Conservation (phyloP, 2,329 filamentous ascomycete species). For the Balansia obtecta region DNA sequence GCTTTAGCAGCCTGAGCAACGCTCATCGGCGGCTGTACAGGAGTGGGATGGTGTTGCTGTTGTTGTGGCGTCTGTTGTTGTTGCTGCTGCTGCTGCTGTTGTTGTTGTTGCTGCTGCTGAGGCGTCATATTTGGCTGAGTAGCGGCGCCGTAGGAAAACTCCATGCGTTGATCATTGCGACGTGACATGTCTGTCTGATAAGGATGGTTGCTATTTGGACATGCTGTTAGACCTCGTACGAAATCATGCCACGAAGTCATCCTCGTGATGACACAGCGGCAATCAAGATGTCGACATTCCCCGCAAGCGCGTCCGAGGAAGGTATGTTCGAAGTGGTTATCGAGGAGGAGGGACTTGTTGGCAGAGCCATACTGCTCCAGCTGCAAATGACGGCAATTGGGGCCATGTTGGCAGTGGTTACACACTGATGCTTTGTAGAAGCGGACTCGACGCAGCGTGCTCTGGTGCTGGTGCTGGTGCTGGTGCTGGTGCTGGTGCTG, state of each 20-base stretch:
- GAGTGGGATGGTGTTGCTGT: constrained; percentile 25
- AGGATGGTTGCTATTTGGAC: constrained; percentile 27
- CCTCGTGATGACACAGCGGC: neutral
- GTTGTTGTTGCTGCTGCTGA: constrained; percentile 19
- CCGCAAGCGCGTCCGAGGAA: neutral
- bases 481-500: too few species aligned
- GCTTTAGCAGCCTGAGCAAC: constrained; percentile 26
- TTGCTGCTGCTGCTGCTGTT: constrained; percentile 19
- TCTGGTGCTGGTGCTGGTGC: too few species aligned
- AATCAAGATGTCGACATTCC: too few species aligned
- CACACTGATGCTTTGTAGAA: neutral
- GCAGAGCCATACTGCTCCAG: neutral
- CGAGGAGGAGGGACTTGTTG: neutral
- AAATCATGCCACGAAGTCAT: neutral
- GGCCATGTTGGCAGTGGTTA: neutral
- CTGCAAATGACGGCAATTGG: neutral
- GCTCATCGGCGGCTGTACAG: constrained; percentile 31
- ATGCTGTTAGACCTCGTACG: constrained; percentile 15
- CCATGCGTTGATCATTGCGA: constrained; percentile 28
- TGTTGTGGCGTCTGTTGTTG: constrained; percentile 16
- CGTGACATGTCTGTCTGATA: constrained; percentile 40
- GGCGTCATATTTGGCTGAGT: constrained; percentile 27
- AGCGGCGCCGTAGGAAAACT: constrained; percentile 27
- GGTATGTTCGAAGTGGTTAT: neutral
- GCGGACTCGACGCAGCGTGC: neutral